These are phyloP conservation scores for Viridothelium virens DNA, from an alignment of 495 filamentous ascomycete genomes.

Conservation along the genomic window DNA sequence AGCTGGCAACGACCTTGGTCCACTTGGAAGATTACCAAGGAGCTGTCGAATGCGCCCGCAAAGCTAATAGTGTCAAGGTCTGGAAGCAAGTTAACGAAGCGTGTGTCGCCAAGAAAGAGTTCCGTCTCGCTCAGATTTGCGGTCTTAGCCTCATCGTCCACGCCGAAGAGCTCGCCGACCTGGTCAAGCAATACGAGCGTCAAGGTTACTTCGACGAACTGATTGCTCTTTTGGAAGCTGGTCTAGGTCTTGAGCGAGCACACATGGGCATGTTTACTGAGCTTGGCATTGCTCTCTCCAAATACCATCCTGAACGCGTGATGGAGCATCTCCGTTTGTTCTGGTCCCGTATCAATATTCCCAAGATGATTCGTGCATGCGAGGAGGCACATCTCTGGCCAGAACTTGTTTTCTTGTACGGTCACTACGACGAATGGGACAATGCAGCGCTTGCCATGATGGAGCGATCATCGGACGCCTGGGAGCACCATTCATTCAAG, in stretches of 20 bases:
- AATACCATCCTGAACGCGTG: constrained; percentile 90
- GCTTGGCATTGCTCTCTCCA: constrained; percentile 87
- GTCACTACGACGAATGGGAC: constrained; percentile 98
- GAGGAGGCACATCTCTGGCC: constrained; percentile 97
- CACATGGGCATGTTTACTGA: constrained; percentile 97
- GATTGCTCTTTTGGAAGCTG: constrained; percentile 88
- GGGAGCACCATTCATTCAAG: constrained; percentile 99
- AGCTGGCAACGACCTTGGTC: constrained; percentile 92
- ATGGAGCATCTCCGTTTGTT: constrained; percentile 99
- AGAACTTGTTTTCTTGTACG: constrained; percentile 96
- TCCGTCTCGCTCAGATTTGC: constrained; percentile 97
- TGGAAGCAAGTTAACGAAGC: constrained; percentile 99
- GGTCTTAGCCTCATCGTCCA: constrained; percentile 98
- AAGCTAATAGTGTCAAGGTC: constrained; percentile 98
- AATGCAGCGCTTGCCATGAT: constrained; percentile 98
- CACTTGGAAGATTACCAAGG: constrained; percentile 96
- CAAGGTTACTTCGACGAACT: constrained; percentile 99
- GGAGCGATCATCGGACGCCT: constrained; percentile 95
- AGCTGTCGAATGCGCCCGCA: constrained; percentile 95
- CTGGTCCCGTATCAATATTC: constrained; percentile 98
- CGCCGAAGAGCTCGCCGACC: constrained; percentile 86
- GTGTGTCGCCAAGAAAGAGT: constrained; percentile 97
- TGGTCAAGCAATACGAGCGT: constrained; percentile 92
- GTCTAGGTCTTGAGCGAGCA: constrained; percentile 84
- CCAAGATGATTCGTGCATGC: constrained; percentile 91